Base-by-base conservation (phyloP, 1,284 basidiomycete genomes). In the Leccinum pallidistipes region DNA sequence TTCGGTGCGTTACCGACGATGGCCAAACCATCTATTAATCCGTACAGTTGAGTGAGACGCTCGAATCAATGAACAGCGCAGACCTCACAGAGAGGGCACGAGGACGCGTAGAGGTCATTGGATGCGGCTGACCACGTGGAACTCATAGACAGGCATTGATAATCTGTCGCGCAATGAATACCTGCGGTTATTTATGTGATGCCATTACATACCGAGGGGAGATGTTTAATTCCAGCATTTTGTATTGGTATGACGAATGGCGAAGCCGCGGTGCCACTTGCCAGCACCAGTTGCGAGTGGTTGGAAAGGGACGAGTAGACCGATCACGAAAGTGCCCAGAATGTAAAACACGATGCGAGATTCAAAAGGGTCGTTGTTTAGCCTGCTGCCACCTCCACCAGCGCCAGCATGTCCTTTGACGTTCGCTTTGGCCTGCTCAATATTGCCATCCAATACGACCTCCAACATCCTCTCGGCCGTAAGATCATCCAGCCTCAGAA, bases 41-140 rank as follows among this genome's bases (percentile, higher is more conserved):
- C 53, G 51, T n/a, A 14, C 16, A 21, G 29, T 56, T 10, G n/a
- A 61, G 54, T 60, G 12, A 62, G 47, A 14, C n/a, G 27, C 7
- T 36, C 27, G 14, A 5, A 47, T 24, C 38, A 4, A 5, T 50
- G 32, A 43, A 4, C 27, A 56, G 3, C 45, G 55, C 14, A 40
- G 38, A 40, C 78, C 87, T 71, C 64, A 91, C 89, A 94, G 14
- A 95, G 79, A 2, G 90, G 90, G 57, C 93, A 85, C 18, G 90
- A 92, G 58, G 87, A 87, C 2, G 87, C 89, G 76, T 93, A 97
- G 57, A 96, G 74, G 69, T 94, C 89, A 65, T 89, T 91, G 45
- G 87, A 91, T 2, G 90, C 92, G 5, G 94, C 92, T 6, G 91
- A 94, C 84, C 91, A 92, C 1, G 94, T 94, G 1, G 92, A 91